Evolutionary conservation across 1,284 basidiomycete species (phyloP).

Genomic region (Microbotryum saponariae): DNA sequence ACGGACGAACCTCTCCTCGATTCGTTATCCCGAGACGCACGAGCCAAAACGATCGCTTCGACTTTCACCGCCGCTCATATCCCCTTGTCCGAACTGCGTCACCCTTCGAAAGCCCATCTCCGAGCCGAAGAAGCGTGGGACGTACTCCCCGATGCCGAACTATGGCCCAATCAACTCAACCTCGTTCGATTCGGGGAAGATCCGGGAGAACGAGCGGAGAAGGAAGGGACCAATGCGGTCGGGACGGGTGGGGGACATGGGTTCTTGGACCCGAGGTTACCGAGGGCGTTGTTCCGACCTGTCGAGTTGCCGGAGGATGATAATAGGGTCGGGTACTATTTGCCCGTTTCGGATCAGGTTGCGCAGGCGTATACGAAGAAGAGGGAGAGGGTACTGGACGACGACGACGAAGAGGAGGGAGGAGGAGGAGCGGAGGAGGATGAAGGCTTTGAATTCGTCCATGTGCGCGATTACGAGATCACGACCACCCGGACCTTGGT

Average conservation of each 20-base stretch:
- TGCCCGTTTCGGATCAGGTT: conserved; percentile 67
- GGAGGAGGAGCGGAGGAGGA: too few relatives aligned
- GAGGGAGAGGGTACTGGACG: conserved; percentile 9
- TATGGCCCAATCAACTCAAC: conserved; percentile 85
- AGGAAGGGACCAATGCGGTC: too few relatives aligned
- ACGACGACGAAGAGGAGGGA: conserved; percentile 14
- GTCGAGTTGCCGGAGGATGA: conserved; percentile 70
- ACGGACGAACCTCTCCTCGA: conserved; percentile 53
- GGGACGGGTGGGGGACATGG: too few relatives aligned
- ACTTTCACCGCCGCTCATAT: conserved; percentile 59
- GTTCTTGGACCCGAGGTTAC: conserved; percentile 56
- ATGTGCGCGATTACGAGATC: conserved; percentile 30
- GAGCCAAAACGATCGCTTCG: conserved; percentile 70
- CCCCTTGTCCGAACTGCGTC: conserved; percentile 55
- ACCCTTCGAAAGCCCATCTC: conserved; percentile 70
- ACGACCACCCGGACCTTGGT: conserved; percentile 6
- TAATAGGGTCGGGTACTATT: conserved; percentile 79
- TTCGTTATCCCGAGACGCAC: conserved; percentile 61
- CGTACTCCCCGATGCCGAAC: conserved; percentile 73
- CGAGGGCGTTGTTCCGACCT: conserved; percentile 76
- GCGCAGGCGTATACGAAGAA: conserved; percentile 45
- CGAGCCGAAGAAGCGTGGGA: conserved; percentile 76
- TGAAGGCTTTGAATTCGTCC: conserved; percentile 24
- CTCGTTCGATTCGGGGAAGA: conserved; percentile 80
- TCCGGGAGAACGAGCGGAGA: conserved; percentile 44